phyloP scores from a whole-genome alignment of 2,329 filamentous ascomycete species.

The Penicillium vulpinum region DNA sequence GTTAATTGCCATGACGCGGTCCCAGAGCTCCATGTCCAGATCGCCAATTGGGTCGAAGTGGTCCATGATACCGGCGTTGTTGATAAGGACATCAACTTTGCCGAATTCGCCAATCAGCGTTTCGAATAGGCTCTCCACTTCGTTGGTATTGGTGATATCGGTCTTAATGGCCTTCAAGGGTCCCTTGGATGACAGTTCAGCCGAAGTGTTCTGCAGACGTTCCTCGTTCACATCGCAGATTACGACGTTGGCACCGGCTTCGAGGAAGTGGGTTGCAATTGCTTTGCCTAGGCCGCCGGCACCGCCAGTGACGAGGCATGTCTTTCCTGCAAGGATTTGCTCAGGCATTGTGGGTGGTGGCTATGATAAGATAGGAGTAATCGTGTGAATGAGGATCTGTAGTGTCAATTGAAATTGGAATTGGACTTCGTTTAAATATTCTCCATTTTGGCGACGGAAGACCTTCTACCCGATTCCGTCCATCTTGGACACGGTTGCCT shows the following conservation, averaged over 20 bases:
- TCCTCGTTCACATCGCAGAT: conserved; percentile 40
- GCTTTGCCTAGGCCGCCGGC: conserved; percentile 41
- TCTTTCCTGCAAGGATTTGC: conserved; percentile 26
- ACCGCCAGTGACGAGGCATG: conserved; percentile 38
- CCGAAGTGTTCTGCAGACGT: conserved; percentile 24
- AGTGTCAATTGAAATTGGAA: neutral
- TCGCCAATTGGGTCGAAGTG: conserved; percentile 55
- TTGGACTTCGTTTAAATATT: conserved; percentile 3
- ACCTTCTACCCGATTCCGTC: conserved; percentile 10
- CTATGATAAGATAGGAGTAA: neutral
- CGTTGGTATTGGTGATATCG: conserved; percentile 40
- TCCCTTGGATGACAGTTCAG: conserved; percentile 25
- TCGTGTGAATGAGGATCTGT: neutral
- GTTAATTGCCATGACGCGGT: conserved; percentile 58
- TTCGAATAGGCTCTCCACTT: conserved; percentile 41
- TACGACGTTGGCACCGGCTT: conserved; percentile 41
- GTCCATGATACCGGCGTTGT: conserved; percentile 61
- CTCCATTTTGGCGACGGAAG: conserved; percentile 7
- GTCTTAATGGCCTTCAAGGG: conserved; percentile 31
- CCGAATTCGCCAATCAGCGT: conserved; percentile 39
- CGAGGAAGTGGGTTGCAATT: conserved; percentile 36
- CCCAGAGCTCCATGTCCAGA: conserved; percentile 51
- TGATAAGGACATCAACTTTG: conserved; percentile 59
- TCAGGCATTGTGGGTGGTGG: conserved; percentile 16
- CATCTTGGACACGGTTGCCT: neutral